These are phyloP conservation scores for Teunomyces tritomae DNA, from an alignment of 805 yeast genomes.

Conservation along the genomic window DNA sequence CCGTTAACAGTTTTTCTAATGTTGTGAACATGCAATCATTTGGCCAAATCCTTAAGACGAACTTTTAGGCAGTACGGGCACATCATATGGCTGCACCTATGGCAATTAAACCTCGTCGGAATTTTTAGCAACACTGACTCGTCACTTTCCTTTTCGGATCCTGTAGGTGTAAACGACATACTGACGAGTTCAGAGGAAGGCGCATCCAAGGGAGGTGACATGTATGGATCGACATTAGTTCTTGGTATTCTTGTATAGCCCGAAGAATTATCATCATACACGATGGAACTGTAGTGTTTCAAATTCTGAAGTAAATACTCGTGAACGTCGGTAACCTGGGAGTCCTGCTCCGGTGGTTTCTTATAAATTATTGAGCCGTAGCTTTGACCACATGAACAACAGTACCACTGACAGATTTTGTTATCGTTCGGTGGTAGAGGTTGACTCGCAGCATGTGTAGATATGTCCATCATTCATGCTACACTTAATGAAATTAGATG, in stretches of 20 bases:
- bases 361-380: conserved; percentile 28
- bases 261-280: conserved; percentile 10
- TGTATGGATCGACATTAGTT: background rate
- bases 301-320: conserved; percentile 12
- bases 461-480: background rate
- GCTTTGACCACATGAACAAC: conserved; percentile 40
- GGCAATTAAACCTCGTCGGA: conserved; percentile 37
- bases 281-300: conserved; percentile 25
- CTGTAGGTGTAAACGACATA: background rate
- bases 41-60: conserved; percentile 27
- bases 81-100: conserved; percentile 42
- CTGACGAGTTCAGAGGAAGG: background rate
- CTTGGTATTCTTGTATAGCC: background rate
- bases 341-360: conserved; percentile 3
- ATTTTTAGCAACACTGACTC: conserved; percentile 21
- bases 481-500: background rate
- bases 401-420: conserved; percentile 41
- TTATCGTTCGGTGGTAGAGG: conserved; percentile 12
- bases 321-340: conserved; percentile 2
- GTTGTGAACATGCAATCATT: background rate
- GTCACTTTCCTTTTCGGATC: background rate
- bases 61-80: conserved; percentile 41
- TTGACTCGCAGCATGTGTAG: background rate
- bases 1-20: background rate
- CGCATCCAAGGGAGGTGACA: background rate